Conservation (phyloP, 2,329 filamentous ascomycete species). For the Camptophora hylomeconis region DNA sequence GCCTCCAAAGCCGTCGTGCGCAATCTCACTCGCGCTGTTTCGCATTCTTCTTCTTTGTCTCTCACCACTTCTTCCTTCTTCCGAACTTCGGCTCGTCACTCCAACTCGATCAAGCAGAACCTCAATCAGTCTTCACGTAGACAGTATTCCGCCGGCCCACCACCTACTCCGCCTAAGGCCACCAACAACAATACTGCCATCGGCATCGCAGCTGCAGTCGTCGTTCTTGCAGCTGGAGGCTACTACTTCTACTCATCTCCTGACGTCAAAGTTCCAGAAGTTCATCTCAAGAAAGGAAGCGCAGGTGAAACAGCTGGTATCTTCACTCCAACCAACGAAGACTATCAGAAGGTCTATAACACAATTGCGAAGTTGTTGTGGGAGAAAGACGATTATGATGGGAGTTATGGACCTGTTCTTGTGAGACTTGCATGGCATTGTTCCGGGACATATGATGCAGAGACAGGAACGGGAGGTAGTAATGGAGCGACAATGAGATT, state of each 20-base stretch:
- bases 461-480: slow-evolving; percentile 78
- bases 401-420: slow-evolving; percentile 85
- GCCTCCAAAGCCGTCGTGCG: slow-evolving; percentile 30
- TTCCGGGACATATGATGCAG: slow-evolving; percentile 81
- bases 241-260: slow-evolving; percentile 45
- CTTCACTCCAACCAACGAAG: slow-evolving; percentile 64
- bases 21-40: slow-evolving; percentile 28
- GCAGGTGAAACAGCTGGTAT: slow-evolving; percentile 34
- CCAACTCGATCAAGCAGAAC: slow-evolving; percentile 45
- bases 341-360: slow-evolving; percentile 95
- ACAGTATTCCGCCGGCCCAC: slow-evolving; percentile 62
- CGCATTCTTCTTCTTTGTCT: slow-evolving; percentile 25
- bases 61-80: slow-evolving; percentile 23
- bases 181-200: no score
- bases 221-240: slow-evolving; percentile 51
- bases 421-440: slow-evolving; percentile 89
- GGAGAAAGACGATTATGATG: slow-evolving; percentile 90
- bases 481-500: slow-evolving; percentile 98
- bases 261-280: slow-evolving; percentile 27
- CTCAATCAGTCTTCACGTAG: slow-evolving; percentile 65
- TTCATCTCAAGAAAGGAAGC: slow-evolving; percentile 30
- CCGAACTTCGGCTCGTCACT: slow-evolving; percentile 38
- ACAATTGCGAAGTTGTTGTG: slow-evolving; percentile 66
- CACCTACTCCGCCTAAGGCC: slow-evolving; percentile 36
- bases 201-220: slow-evolving; percentile 43